Evolutionary conservation across 176 grass and related monocot species (phyloP).

Genomic region (Musa acuminata): DNA sequence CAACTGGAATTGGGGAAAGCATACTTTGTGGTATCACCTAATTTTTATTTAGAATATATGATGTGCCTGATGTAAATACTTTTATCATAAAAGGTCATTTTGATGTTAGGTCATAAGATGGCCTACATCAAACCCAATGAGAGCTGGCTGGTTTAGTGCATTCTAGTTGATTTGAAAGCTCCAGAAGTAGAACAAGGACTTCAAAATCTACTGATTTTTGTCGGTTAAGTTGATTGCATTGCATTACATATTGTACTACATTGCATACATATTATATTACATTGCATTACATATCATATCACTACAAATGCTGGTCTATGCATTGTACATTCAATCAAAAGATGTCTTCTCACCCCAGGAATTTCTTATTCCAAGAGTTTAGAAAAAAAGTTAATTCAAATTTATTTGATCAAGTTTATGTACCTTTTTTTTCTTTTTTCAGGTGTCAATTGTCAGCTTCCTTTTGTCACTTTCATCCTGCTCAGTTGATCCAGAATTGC

Average conservation of each 20-base stretch:
- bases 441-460: slow-evolving; percentile 86
- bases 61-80: no score
- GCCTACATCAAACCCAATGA: no score
- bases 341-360: not conserved
- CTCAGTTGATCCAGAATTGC: slow-evolving; percentile 40
- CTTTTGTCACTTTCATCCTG: slow-evolving; percentile 55
- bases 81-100: no score
- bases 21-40: no score
- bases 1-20: no score
- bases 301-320: not conserved
- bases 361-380: not conserved
- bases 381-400: not conserved
- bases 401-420: not conserved
- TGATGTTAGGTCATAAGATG: no score
- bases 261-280: not conserved
- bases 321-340: not conserved
- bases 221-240: no score
- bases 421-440: slow-evolving; percentile 29
- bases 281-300: not conserved
- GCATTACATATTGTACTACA: not conserved
- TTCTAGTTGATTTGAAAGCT: no score
- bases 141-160: no score
- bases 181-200: no score
- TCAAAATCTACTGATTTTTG: no score
- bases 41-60: no score